These are phyloP conservation scores for Neurospora pannonica DNA, from an alignment of 495 filamentous ascomycete species.

Conservation along the genomic window DNA sequence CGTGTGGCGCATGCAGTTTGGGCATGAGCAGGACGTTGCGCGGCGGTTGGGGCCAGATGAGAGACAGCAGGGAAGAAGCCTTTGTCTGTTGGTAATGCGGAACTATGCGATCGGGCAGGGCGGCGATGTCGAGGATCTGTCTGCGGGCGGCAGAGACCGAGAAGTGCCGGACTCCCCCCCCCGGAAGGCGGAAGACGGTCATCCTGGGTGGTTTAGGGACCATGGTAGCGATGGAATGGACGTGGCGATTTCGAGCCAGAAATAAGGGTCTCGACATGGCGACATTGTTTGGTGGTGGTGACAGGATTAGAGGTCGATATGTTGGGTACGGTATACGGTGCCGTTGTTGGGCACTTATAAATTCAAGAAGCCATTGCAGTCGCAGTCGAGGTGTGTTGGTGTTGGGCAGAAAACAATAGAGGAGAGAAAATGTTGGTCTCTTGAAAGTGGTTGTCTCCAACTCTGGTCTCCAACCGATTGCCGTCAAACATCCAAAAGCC, in stretches of 20 bases:
- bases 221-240: not conserved
- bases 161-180: constrained; percentile 27
- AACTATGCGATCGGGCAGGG: constrained; percentile 44
- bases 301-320: not conserved
- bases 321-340: not conserved
- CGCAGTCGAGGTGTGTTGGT: not conserved
- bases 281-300: constrained; percentile 14
- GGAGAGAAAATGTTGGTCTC: not conserved
- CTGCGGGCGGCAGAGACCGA: constrained; percentile 28
- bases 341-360: not conserved
- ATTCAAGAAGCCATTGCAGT: not conserved
- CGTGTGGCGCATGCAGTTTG: constrained; percentile 64
- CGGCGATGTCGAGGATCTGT: constrained; percentile 40
- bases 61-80: constrained; percentile 56
- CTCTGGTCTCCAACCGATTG: not conserved
- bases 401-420: not conserved
- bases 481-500: not conserved
- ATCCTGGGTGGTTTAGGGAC: constrained; percentile 6
- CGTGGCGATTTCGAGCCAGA: constrained; percentile 13
- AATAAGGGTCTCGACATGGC: constrained; percentile 15
- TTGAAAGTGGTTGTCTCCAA: not conserved
- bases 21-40: constrained; percentile 85
- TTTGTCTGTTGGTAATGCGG: constrained; percentile 40
- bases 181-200: constrained; percentile 1
- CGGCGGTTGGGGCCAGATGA: constrained; percentile 81